Percentiles rank a stretch among this genome's conserved stretches.
phyloP scores from a whole-genome alignment of 169 alveolate genomes.

The Plasmodium ovale region DNA sequence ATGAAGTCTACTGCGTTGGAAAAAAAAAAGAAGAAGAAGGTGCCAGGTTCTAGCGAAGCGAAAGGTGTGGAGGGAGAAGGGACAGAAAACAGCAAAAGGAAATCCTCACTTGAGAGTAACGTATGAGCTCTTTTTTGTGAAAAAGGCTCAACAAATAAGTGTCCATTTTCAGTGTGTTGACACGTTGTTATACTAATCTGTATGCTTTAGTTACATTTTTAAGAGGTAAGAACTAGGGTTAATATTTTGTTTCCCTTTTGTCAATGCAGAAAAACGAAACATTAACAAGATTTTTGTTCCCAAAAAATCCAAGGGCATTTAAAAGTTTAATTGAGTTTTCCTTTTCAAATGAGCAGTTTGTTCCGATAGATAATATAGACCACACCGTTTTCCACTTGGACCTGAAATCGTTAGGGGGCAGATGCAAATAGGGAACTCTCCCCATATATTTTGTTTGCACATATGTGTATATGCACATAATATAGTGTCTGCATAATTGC shows the following conservation, averaged over 20 bases:
- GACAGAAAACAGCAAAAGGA: slow-evolving; percentile 26
- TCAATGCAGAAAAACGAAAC: slow-evolving; percentile 54
- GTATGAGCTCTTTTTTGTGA: neutral
- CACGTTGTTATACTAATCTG: too few species aligned
- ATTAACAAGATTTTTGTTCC: slow-evolving; percentile 57
- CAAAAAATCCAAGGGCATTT: slow-evolving; percentile 74
- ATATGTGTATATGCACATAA: neutral
- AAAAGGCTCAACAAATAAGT: neutral
- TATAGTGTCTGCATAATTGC: too few species aligned
- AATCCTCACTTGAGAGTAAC: slow-evolving; percentile 7
- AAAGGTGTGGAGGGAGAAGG: slow-evolving; percentile 9
- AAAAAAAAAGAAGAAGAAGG: slow-evolving; percentile 58
- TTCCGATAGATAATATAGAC: slow-evolving; percentile 45
- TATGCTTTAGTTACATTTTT: neutral
- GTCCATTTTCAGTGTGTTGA: neutral
- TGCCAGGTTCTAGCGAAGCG: slow-evolving; percentile 8
- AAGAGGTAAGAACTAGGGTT: neutral
- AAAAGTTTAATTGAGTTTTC: slow-evolving; percentile 58
- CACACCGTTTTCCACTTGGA: slow-evolving; percentile 74
- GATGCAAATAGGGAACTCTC: neutral
- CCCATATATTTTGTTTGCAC: neutral
- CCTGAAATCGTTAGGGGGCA: slow-evolving; percentile 51
- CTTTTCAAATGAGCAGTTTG: slow-evolving; percentile 54
- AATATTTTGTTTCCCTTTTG: neutral
- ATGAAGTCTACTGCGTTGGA: slow-evolving; percentile 52